A percentile compares a stretch with the other conserved stretches of the same genome.
phyloP scores from a whole-genome alignment of 2,329 filamentous ascomycete genomes.

The Phyllosticta capitalensis region DNA sequence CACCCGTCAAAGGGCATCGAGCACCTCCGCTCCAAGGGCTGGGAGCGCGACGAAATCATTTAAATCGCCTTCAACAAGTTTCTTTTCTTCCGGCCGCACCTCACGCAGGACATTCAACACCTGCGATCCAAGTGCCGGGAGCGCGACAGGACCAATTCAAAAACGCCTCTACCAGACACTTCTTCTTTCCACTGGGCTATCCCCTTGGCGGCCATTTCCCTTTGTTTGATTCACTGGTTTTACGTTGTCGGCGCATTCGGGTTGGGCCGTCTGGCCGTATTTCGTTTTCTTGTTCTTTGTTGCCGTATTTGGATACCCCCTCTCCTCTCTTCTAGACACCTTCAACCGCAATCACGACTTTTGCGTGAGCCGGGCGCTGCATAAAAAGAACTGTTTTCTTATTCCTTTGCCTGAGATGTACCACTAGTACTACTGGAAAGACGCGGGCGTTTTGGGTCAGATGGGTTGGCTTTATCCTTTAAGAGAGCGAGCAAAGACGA shows the following conservation, averaged over 20 bases:
- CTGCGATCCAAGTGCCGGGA: conserved; percentile 70
- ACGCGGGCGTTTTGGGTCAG: too few relatives aligned
- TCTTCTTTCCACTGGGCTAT: conserved; percentile 51
- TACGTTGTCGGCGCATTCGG: too few relatives aligned
- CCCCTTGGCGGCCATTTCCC: conserved; percentile 49
- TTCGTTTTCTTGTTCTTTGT: background rate
- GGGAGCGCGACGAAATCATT: conserved; percentile 62
- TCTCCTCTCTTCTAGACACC: background rate
- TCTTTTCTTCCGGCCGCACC: conserved; percentile 46
- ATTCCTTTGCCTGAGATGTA: too few relatives aligned
- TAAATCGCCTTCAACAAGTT: conserved; percentile 38
- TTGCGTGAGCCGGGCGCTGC: too few relatives aligned
- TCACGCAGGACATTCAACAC: conserved; percentile 56
- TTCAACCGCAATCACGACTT: too few relatives aligned
- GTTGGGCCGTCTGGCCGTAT: background rate
- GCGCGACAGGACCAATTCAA: conserved; percentile 58
- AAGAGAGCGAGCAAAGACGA: too few relatives aligned
- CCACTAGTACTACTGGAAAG: too few relatives aligned
- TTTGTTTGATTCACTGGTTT: background rate
- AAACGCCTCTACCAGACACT: conserved; percentile 29
- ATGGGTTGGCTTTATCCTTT: too few relatives aligned
- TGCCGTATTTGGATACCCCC: background rate
- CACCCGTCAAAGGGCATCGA: conserved; percentile 62
- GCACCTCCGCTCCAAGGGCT: conserved; percentile 60
- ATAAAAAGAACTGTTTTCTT: too few relatives aligned